Evolutionary conservation across 768 basidiomycete genomes (phyloP).

Genomic region (Tricholoma bakamatsutake): DNA sequence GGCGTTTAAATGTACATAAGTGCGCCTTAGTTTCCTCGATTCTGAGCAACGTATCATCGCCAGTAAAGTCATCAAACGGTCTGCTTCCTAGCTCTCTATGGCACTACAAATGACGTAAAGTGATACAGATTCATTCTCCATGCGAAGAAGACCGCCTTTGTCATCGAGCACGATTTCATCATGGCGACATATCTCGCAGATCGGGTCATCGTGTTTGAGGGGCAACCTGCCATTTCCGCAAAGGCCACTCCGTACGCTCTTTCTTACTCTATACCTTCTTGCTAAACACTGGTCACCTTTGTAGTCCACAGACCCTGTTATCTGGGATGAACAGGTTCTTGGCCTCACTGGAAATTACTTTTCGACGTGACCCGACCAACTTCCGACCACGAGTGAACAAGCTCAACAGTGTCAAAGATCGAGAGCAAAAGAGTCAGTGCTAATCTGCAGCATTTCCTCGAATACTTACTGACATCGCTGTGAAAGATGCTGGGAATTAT

Average conservation of each 20-base stretch:
- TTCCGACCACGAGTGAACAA: constrained; percentile 89
- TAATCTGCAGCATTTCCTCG: neutral
- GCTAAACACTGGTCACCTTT: neutral
- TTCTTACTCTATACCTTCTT: neutral
- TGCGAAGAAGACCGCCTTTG: constrained; percentile 95
- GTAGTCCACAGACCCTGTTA: constrained; percentile 86
- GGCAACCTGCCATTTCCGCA: constrained; percentile 79
- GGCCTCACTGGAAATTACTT: constrained; percentile 93
- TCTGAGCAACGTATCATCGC: constrained; percentile 99
- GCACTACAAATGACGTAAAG: neutral
- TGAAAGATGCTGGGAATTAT: constrained; percentile 73
- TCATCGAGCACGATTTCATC: constrained; percentile 99
- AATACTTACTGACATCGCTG: neutral
- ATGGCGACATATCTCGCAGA: constrained; percentile 99
- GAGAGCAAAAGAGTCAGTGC: constrained; percentile 74
- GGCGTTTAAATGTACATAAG: neutral
- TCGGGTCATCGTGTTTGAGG: constrained; percentile 91
- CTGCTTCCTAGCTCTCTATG: constrained; percentile 11
- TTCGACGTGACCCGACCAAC: constrained; percentile 96
- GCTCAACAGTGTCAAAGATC: constrained; percentile 76
- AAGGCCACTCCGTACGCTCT: constrained; percentile 81
- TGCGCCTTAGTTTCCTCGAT: constrained; percentile 72
- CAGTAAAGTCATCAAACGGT: constrained; percentile 96
- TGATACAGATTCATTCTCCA: constrained; percentile 79
- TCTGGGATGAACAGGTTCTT: constrained; percentile 99